Percentiles rank a stretch among this genome's conserved stretches.
These are phyloP conservation scores for Exsudoporus frostii DNA, from an alignment of 768 basidiomycete genomes.

Conservation along the genomic window DNA sequence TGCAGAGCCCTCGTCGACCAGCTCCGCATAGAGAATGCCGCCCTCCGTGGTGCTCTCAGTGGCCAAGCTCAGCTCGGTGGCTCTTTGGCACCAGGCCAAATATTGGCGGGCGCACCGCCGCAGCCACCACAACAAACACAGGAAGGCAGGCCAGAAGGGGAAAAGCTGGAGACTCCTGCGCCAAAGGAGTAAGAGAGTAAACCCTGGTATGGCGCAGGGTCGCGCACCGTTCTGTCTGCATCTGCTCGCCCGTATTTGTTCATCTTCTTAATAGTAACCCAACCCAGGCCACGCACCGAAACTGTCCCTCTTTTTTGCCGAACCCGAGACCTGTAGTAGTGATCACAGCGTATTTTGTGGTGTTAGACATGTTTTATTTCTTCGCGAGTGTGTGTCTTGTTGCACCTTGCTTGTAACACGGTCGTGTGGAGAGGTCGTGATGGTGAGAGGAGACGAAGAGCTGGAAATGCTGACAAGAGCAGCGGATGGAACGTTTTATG, in stretches of 20 bases:
- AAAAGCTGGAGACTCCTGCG: conserved; percentile 24
- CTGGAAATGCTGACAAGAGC: conserved; percentile 35
- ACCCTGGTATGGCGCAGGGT: not conserved
- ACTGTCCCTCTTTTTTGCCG: not conserved
- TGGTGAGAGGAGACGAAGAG: conserved; percentile 35
- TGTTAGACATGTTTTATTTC: not conserved
- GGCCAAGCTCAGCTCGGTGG: conserved; percentile 35
- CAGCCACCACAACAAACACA: conserved; percentile 22
- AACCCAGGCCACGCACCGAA: conserved; percentile 12
- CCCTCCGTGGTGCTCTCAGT: conserved; percentile 65
- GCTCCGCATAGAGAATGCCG: conserved; percentile 79
- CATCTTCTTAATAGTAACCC: conserved; percentile 4
- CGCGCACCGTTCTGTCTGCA: not conserved
- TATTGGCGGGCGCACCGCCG: conserved; percentile 20
- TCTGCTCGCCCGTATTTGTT: conserved; percentile 4
- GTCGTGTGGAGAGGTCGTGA: conserved; percentile 10
- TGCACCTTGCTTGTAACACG: not conserved
- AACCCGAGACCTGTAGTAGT: conserved; percentile 14
- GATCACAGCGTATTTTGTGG: not conserved
- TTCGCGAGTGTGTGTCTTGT: not conserved
- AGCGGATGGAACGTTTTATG: conserved; percentile 31
- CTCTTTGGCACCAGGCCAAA: conserved; percentile 30
- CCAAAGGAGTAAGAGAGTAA: conserved; percentile 19
- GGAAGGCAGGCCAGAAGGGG: conserved; percentile 25
- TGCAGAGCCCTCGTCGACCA: conserved; percentile 88